Percentiles rank a stretch among this genome's conserved stretches.
phyloP scores from a whole-genome alignment of 768 basidiomycete species.

The Termitomyces eurrhizus region DNA sequence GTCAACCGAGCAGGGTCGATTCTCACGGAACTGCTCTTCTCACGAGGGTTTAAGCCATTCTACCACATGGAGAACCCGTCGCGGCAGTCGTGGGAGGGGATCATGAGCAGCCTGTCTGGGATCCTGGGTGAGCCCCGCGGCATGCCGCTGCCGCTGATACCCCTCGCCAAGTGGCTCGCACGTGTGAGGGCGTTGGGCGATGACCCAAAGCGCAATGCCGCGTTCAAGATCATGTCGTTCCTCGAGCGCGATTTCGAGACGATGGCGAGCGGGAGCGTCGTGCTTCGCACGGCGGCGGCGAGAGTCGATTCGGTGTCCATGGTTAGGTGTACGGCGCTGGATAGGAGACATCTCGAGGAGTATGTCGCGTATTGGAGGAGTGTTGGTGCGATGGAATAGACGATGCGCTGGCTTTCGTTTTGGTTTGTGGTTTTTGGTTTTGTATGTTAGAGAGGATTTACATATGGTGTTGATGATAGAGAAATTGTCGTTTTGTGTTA shows the following conservation, averaged over 20 bases:
- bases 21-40: constrained; percentile 29
- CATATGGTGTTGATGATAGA: no score
- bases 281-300: constrained; percentile 25
- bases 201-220: constrained; percentile 21
- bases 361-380: constrained; percentile 29
- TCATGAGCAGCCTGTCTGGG: constrained; percentile 23
- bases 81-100: constrained; percentile 29
- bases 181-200: constrained; percentile 24
- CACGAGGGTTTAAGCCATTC: constrained; percentile 5
- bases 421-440: no score
- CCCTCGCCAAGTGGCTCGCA: constrained; percentile 26
- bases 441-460: no score
- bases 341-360: constrained; percentile 25
- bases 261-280: constrained; percentile 28
- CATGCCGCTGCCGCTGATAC: constrained; percentile 22
- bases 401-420: no score
- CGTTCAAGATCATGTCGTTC: constrained; percentile 25
- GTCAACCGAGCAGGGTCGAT: constrained; percentile 27
- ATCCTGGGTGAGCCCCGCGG: constrained; percentile 18
- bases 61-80: constrained; percentile 32
- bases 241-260: constrained; percentile 29
- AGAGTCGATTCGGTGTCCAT: constrained; percentile 23
- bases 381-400: constrained; percentile 20
- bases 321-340: constrained; percentile 26
- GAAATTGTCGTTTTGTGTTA: no score